Evolutionary conservation across 2,329 filamentous ascomycete species (phyloP), one percentile per base, ranked within the genome.

Genomic region (Aspergillus flavus): DNA sequence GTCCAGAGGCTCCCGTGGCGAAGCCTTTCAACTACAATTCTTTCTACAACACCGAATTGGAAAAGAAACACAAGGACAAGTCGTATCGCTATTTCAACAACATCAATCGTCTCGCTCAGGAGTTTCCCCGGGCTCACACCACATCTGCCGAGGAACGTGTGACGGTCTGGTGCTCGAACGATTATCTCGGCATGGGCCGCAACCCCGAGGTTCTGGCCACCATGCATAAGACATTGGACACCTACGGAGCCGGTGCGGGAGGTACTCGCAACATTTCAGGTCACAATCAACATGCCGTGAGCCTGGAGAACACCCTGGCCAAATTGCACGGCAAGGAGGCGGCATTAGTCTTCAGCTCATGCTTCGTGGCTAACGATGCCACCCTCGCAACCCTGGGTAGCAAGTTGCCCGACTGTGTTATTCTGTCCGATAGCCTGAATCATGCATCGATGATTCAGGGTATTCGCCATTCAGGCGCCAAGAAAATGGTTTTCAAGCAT

Each of bases 61-160:
- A 97, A 72, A 98, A 97, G 87, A 99, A 99, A 84, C 95, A 97
- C 86, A 94, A 96, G 85, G 95, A 99, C 86, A 98, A 97, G 84
- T 97, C 94, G 58, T 99, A 99, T 84, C 92, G 95, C 75, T 98
- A 98, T 84, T 99, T 99, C 85, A 99, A 99, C 86, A 99, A 99
- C 84, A 99, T 99, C 88, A 99, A 99, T 76, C 93, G 95, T 41
- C 86, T 99, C 65, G 95, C 95, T 69, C 92, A 95, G 82, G 93
- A 98, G 68, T 99, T 99, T 67, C 95, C 95, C 34, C 92, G 91
- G 68, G 95, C 95, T 53, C 95, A 99, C 79, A 96, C 96, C 85
- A 86, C 91, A 19, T 88, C 85, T 63, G 87, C 88, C 74, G 89
- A 94, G 64, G 93, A 97, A 69, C 88, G 88, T 59, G 95, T 99